Conservation (phyloP, 306 rosid genomes). For the Quercus parvula region DNA sequence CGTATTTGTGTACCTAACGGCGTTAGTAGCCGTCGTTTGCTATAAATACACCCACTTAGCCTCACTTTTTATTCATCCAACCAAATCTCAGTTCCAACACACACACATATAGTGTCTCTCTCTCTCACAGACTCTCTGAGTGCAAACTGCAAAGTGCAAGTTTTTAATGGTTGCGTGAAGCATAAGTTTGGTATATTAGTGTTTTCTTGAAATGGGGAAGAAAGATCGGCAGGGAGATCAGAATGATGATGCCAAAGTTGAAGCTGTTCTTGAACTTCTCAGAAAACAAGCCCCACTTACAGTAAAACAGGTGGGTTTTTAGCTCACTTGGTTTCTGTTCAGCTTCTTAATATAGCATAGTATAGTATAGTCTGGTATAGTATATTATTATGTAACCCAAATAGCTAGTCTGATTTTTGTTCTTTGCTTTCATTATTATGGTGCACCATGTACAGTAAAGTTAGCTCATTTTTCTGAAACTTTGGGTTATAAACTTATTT, state of each 20-base stretch:
- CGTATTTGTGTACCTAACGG: constrained; percentile 50
- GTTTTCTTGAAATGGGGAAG: constrained; percentile 75
- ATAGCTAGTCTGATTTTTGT: background rate
- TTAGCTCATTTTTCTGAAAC: too few species aligned
- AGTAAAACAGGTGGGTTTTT: constrained; percentile 60
- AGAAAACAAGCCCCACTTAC: constrained; percentile 78
- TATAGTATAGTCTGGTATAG: too few species aligned
- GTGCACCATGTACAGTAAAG: background rate
- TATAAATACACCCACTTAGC: constrained; percentile 44
- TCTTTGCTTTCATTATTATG: background rate
- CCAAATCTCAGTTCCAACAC: constrained; percentile 13
- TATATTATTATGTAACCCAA: too few species aligned
- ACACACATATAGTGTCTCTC: constrained; percentile 9
- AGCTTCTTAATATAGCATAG: background rate
- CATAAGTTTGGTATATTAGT: constrained; percentile 70
- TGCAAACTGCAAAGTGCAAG: constrained; percentile 1
- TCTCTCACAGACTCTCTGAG: background rate
- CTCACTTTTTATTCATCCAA: constrained; percentile 33
- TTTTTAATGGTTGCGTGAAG: constrained; percentile 69
- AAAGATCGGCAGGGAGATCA: constrained; percentile 42
- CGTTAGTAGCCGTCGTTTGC: constrained; percentile 62
- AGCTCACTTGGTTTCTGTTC: background rate
- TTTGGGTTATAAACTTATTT: background rate
- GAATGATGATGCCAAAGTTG: constrained; percentile 42
- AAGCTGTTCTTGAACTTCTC: constrained; percentile 77